phyloP scores from a whole-genome alignment of 371 early-diverging fungal genomes.

The Cokeromyces recurvatus region DNA sequence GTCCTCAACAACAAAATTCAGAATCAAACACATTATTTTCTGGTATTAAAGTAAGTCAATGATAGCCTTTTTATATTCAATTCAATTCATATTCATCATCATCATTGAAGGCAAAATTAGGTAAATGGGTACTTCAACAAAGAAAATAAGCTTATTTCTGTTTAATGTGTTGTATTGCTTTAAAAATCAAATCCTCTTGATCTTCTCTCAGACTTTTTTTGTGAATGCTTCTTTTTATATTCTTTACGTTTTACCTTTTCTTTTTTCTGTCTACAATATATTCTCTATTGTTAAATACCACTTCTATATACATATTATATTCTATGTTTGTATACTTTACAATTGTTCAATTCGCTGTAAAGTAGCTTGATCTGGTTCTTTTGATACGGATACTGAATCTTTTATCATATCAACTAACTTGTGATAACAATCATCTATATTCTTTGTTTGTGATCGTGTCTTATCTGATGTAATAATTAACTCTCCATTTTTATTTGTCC shows the following conservation, averaged over 20 bases:
- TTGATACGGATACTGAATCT: conserved; percentile 65
- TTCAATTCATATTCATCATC: neutral
- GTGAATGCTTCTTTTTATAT: conserved; percentile 29
- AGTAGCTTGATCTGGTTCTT: conserved; percentile 65
- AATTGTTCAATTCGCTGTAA: conserved; percentile 55
- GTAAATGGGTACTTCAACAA: conserved; percentile 18
- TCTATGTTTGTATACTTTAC: too few species aligned
- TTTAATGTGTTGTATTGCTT: too few species aligned
- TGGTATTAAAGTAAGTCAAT: conserved; percentile 5
- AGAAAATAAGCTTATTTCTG: too few species aligned
- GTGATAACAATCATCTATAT: conserved; percentile 76
- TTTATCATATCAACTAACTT: conserved; percentile 64
- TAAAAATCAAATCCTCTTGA: conserved; percentile 28
- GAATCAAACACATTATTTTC: conserved; percentile 7
- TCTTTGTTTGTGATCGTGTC: conserved; percentile 76
- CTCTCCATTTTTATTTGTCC: conserved; percentile 71
- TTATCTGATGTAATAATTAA: conserved; percentile 72
- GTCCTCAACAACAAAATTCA: too few species aligned
- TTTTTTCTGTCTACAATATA: conserved; percentile 2
- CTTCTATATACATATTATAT: too few species aligned
- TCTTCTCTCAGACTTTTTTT: conserved; percentile 35
- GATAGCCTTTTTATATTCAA: too few species aligned
- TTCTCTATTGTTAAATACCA: too few species aligned
- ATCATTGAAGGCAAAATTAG: conserved; percentile 6
- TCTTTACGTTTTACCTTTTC: conserved; percentile 22